A percentile compares a stretch with the other conserved stretches of the same genome.
Conservation (phyloP, 495 filamentous ascomycete species). For the Mytilinidion resinicola region DNA sequence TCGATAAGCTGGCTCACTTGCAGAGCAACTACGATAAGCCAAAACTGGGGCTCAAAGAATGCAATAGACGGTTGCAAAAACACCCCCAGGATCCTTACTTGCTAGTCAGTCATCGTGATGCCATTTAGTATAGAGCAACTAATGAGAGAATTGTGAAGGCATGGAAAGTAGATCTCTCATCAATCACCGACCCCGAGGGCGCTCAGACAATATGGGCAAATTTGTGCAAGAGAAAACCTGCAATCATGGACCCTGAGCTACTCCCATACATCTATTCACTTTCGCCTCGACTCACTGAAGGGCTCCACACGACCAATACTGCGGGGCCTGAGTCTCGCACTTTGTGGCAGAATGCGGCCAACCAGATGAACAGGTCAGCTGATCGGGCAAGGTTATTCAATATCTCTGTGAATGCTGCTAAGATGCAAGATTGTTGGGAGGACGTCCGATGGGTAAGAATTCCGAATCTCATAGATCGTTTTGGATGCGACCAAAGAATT, state of each 20-base stretch:
- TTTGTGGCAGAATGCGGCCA: background rate
- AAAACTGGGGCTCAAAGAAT: constrained; percentile 3
- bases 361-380: background rate
- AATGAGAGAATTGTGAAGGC: background rate
- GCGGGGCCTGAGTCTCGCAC: background rate
- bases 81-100: constrained; percentile 2
- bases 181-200: background rate
- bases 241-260: background rate
- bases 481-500: background rate
- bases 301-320: background rate
- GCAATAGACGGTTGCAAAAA: constrained; percentile 2
- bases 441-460: constrained; percentile 16
- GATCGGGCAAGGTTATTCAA: background rate
- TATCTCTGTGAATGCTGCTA: background rate
- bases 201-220: background rate
- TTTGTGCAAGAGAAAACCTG: background rate
- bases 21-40: constrained; percentile 1
- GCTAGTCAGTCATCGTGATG: background rate
- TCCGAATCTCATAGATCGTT: background rate
- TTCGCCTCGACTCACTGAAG: background rate
- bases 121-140: background rate
- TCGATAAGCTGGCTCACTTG: background rate
- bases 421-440: constrained; percentile 18
- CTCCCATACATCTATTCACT: background rate
- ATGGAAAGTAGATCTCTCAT: background rate